Evolutionary conservation across 2,329 filamentous ascomycete species (phyloP).

Genomic region (Penicillium brevicompactum): DNA sequence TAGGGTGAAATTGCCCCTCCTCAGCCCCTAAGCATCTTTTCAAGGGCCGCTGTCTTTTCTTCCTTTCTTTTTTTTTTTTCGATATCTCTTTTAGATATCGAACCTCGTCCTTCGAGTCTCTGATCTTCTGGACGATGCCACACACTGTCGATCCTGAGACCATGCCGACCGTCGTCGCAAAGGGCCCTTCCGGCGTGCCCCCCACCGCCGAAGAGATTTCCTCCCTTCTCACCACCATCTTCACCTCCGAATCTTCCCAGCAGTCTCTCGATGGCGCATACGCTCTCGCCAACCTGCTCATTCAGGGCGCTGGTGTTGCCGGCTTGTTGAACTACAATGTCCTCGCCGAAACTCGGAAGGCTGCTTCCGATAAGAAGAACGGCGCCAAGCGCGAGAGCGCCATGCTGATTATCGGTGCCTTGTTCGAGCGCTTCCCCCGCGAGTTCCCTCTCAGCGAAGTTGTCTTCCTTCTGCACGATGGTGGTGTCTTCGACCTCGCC

Average conservation of each 20-base stretch:
- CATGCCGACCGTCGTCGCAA: conserved; percentile 52
- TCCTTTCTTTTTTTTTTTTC: conserved; percentile 1
- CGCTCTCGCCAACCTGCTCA: conserved; percentile 63
- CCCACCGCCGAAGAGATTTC: conserved; percentile 68
- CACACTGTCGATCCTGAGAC: conserved; percentile 45
- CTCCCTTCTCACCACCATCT: conserved; percentile 66
- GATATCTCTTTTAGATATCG: conserved; percentile 15
- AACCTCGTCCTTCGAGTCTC: conserved; percentile 7
- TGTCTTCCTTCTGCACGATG: conserved; percentile 79
- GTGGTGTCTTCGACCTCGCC: conserved; percentile 69
- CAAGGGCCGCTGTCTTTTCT: background rate
- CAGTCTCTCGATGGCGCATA: conserved; percentile 70
- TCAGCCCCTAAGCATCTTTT: background rate
- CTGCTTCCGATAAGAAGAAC: conserved; percentile 91
- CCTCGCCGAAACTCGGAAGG: conserved; percentile 69
- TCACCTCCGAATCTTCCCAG: conserved; percentile 68
- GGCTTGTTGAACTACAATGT: conserved; percentile 65
- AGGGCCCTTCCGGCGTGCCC: conserved; percentile 49
- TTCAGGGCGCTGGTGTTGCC: conserved; percentile 66
- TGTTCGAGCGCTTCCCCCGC: conserved; percentile 86
- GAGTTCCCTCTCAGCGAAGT: conserved; percentile 78
- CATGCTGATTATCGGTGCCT: conserved; percentile 90
- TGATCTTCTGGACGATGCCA: conserved; percentile 45
- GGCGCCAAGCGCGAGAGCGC: conserved; percentile 81
- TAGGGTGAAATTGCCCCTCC: conserved; percentile 11